Base-by-base conservation (phyloP, 2,329 filamentous ascomycete genomes). In the Ophiostoma quercus region DNA sequence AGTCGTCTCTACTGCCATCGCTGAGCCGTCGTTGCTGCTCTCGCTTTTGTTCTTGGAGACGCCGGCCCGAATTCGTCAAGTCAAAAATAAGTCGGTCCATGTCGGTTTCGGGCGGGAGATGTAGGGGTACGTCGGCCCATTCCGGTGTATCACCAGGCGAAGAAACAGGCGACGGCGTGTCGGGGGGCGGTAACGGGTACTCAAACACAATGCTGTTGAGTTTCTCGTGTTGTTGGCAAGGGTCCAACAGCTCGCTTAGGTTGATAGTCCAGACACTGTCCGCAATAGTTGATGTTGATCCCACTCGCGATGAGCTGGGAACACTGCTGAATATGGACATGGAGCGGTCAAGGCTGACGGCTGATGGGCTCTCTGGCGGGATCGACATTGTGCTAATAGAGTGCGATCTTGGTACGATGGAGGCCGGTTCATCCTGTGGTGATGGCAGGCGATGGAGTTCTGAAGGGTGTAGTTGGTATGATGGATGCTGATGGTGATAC, bases 141-240 rank as follows among this genome's bases (percentile, higher is more conserved):
- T 68, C 51, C 1, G 57, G 66, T 8, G 29, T 19, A 1, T 60
- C 47, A 9, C 63, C 34, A 5, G 25, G 34, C 29, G 5, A 25
- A 6, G 62, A n/a, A 6, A 51, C 16, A 16, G 43, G 43, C 25
- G 67, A 47, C 3, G 67, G 34, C 2, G 66, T 7, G 51, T 71
- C 67, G 8, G 41, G 25, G 9, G 57, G 22, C 6, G 67, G 54
- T 54, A 71, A 22, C 4, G 71, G 54, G 43, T 57, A 72, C 29
- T 68, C 66, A 16, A 68, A 70, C 1, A 68, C 43, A 34, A 72
- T 60, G 32, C 62, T 54, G 34, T 43, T 39, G 7, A 68, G 62
- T 63, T 71, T 70, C n/a, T 74, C 71, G 51, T 71, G 67, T 12
- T 70, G 67, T 16, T 72, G 67, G 37, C 65, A 43, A 3, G 66